phyloP scores from a whole-genome alignment of 257 asterid genomes.

The Paulownia fortunei region DNA sequence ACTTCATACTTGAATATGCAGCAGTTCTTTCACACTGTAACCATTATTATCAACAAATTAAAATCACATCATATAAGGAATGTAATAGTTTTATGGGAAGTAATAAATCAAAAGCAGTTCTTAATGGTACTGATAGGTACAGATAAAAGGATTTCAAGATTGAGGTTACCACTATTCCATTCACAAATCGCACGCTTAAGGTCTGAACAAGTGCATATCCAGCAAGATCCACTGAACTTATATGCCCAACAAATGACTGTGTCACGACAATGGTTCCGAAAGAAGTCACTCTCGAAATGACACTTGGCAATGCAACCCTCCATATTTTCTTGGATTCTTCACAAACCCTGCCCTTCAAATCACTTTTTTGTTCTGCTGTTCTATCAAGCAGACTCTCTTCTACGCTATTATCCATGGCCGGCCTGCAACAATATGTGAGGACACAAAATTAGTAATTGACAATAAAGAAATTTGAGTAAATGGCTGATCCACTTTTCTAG shows the following conservation, averaged over 20 bases:
- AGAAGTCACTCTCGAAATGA: constrained; percentile 26
- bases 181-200: constrained; percentile 16
- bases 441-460: background rate
- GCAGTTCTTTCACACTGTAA: background rate
- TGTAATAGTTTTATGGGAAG: too few relatives aligned
- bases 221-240: constrained; percentile 22
- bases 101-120: background rate
- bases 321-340: constrained; percentile 35
- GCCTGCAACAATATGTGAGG: background rate
- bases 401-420: constrained; percentile 20
- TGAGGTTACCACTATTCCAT: constrained; percentile 32
- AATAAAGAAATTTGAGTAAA: too few relatives aligned
- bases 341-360: constrained; percentile 15
- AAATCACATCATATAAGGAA: background rate
- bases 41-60: background rate
- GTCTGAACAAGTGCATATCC: constrained; percentile 36
- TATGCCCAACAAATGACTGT: constrained; percentile 37
- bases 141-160: background rate
- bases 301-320: constrained; percentile 33
- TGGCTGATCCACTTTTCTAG: too few relatives aligned
- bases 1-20: background rate
- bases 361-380: background rate
- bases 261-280: constrained; percentile 30
- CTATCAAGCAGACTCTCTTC: background rate
- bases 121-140: background rate